Evolutionary conservation across 805 yeast genomes (phyloP).

Genomic region (Starmerella scarabaei): DNA sequence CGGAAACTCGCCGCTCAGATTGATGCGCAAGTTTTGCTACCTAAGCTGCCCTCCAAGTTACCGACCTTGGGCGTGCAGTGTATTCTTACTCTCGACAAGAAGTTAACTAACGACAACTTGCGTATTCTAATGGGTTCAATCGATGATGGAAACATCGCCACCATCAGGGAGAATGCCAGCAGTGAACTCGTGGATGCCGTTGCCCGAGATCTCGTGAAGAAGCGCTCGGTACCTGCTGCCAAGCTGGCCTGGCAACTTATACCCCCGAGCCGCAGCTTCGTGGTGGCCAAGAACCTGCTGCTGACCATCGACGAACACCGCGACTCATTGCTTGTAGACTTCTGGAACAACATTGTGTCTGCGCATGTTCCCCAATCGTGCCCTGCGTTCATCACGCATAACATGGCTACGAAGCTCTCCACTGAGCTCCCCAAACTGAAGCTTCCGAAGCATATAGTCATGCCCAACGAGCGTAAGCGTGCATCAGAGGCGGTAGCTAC

Average conservation of each 20-base stretch:
- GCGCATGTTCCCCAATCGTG: conserved; percentile 1
- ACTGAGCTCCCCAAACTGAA: conserved; percentile 4
- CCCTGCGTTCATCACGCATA: conserved; percentile 10
- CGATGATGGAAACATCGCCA: neutral
- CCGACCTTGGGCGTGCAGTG: neutral
- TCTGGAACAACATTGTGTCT: conserved; percentile 13
- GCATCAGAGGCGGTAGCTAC: neutral
- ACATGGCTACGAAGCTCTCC: neutral
- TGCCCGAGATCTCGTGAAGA: conserved; percentile 1
- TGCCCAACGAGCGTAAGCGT: conserved; percentile 1
- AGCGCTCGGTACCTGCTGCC: neutral
- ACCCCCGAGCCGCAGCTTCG: conserved; percentile 1
- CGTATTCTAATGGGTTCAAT: conserved; percentile 3
- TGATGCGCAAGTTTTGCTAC: neutral
- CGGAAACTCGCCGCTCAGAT: neutral
- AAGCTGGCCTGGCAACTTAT: conserved; percentile 5
- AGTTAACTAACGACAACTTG: neutral
- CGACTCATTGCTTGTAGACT: conserved; percentile 2
- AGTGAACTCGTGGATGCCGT: conserved; percentile 3
- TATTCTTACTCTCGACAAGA: neutral
- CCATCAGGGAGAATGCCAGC: neutral
- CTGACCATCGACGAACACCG: conserved; percentile 1
- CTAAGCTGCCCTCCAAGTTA: neutral
- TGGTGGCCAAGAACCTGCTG: conserved; percentile 9
- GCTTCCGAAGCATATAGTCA: conserved; percentile 2